Evolutionary conservation across 2,329 filamentous ascomycete species (phyloP).

Genomic region (Hortaea sp.): DNA sequence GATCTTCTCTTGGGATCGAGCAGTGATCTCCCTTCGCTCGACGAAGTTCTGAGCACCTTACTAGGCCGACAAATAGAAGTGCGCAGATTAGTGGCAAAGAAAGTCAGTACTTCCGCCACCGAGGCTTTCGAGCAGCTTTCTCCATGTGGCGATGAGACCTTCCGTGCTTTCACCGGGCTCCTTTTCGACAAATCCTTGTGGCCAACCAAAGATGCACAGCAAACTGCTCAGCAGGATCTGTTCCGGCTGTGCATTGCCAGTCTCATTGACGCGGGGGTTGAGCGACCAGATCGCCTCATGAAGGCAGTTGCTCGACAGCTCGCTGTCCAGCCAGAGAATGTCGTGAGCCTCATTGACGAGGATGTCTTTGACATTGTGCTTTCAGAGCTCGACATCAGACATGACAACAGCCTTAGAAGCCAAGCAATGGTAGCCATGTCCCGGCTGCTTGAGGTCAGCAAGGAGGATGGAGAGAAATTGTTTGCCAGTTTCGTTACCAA

Average conservation of each 20-base stretch:
- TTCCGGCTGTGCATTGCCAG: conserved; percentile 73
- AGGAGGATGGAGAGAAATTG: conserved; percentile 52
- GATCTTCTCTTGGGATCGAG: conserved; percentile 32
- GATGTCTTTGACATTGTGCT: conserved; percentile 78
- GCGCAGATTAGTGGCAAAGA: conserved; percentile 29
- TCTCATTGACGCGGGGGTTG: conserved; percentile 81
- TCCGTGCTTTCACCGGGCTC: conserved; percentile 33
- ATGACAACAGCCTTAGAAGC: conserved; percentile 61
- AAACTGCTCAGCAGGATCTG: conserved; percentile 43
- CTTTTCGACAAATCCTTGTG: conserved; percentile 33
- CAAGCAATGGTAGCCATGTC: conserved; percentile 75
- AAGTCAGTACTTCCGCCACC: conserved; percentile 30
- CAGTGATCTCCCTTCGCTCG: conserved; percentile 22
- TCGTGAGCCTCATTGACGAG: conserved; percentile 62
- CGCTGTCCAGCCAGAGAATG: conserved; percentile 38
- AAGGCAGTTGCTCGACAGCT: conserved; percentile 51
- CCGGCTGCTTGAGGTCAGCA: conserved; percentile 70
- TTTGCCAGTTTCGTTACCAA: conserved; percentile 66
- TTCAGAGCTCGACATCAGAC: conserved; percentile 75
- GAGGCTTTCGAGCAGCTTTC: conserved; percentile 35
- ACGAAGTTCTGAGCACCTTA: conserved; percentile 28
- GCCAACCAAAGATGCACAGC: conserved; percentile 35
- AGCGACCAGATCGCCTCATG: conserved; percentile 53
- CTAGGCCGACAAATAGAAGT: conserved; percentile 24
- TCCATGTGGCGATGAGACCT: conserved; percentile 35